Percentiles rank a stretch among this genome's conserved stretches.
phyloP scores from a whole-genome alignment of 495 filamentous ascomycete genomes.

The Clohesyomyces aquaticus region DNA sequence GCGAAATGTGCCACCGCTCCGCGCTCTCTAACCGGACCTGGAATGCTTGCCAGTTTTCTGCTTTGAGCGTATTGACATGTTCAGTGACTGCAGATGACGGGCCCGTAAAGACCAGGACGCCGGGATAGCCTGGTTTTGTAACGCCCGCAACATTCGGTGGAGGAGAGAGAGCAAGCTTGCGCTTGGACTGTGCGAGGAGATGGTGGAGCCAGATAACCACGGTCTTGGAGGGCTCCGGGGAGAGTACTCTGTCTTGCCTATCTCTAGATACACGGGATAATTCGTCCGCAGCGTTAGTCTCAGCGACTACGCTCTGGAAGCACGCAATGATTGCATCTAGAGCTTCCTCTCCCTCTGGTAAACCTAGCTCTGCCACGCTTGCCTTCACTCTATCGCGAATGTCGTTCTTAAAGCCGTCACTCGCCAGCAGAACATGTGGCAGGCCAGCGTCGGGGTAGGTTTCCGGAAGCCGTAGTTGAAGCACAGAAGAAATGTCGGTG shows the following conservation, averaged over 20 bases:
- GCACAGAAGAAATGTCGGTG: conserved; percentile 21
- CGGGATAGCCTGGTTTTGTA: conserved; percentile 50
- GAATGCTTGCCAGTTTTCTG: conserved; percentile 49
- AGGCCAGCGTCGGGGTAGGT: conserved; percentile 35
- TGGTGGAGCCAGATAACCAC: conserved; percentile 51
- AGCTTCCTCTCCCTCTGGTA: conserved; percentile 43
- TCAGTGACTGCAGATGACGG: conserved; percentile 42
- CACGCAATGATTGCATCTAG: conserved; percentile 45
- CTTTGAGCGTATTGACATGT: conserved; percentile 46
- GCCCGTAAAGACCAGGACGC: conserved; percentile 47
- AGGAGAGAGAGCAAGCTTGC: conserved; percentile 46
- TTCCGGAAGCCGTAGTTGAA: conserved; percentile 43
- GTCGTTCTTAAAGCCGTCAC: conserved; percentile 34
- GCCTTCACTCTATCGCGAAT: conserved; percentile 40
- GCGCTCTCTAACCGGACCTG: conserved; percentile 45
- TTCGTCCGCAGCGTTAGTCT: conserved; percentile 13
- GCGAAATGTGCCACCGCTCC: conserved; percentile 43
- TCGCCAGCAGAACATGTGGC: conserved; percentile 43
- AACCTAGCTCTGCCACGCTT: conserved; percentile 11
- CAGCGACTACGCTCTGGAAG: conserved; percentile 39
- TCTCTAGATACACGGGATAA: neutral
- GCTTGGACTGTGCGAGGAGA: conserved; percentile 48
- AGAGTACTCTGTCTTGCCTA: neutral
- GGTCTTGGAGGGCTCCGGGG: conserved; percentile 33
- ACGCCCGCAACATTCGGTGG: conserved; percentile 41